phyloP scores from a whole-genome alignment of 73 alveolate genomes.

The Symbiodinium pilosum region DNA sequence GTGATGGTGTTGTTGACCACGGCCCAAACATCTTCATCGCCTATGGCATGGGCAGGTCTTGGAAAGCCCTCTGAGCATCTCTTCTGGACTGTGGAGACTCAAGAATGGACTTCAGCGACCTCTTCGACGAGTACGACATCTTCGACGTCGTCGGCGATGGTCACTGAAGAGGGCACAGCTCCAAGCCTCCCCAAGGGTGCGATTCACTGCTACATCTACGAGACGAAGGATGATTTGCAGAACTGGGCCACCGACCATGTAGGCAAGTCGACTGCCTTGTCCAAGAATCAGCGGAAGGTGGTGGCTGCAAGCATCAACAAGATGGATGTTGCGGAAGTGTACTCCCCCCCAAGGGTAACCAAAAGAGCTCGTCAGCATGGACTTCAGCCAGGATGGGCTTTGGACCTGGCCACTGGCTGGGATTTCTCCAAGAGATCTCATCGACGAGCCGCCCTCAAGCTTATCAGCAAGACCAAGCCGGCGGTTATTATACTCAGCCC shows the following conservation, averaged over 20 bases:
- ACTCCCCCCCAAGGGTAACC: not conserved
- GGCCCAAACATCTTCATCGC: not conserved
- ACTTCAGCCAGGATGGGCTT: not conserved
- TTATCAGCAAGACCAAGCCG: not conserved
- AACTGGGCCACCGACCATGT: not conserved
- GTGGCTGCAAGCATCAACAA: not conserved
- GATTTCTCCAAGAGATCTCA: not conserved
- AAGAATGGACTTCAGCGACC: too few relatives aligned
- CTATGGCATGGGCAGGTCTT: not conserved
- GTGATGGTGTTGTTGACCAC: not conserved
- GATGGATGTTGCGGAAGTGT: too few relatives aligned
- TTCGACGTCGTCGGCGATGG: too few relatives aligned
- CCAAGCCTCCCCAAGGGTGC: too few relatives aligned
- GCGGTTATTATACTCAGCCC: not conserved
- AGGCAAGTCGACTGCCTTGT: not conserved
- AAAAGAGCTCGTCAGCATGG: not conserved
- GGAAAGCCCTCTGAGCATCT: not conserved
- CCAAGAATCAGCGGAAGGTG: not conserved
- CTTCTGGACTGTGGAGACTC: too few relatives aligned
- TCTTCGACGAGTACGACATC: too few relatives aligned
- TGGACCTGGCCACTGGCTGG: constrained; percentile 21
- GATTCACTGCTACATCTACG: too few relatives aligned
- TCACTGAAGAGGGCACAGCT: too few relatives aligned
- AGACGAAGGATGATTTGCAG: not conserved
- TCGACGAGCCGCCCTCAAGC: not conserved